These are phyloP conservation scores for Vanilla planifolia DNA, from an alignment of 106 monocot species.

Conservation along the genomic window DNA sequence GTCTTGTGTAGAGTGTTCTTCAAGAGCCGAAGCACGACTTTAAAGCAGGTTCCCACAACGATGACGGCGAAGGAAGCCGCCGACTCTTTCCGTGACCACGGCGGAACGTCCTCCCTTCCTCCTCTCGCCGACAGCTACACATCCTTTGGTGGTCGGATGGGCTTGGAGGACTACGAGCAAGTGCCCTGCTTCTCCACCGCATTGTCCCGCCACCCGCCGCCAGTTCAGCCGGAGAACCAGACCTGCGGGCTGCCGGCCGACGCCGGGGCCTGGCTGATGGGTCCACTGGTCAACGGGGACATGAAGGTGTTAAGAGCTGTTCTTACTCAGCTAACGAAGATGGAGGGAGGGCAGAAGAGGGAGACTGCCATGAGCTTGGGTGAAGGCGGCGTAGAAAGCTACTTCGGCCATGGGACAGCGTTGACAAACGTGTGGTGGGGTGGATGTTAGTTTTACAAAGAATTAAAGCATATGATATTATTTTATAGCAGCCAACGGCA, in stretches of 20 bases:
- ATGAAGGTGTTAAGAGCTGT: conserved; percentile 27
- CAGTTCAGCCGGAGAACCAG: not conserved
- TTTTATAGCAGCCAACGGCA: too few relatives aligned
- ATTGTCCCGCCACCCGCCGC: not conserved
- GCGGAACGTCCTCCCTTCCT: conserved; percentile 44
- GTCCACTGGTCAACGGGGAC: not conserved
- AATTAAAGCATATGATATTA: too few relatives aligned
- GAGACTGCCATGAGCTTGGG: conserved; percentile 1
- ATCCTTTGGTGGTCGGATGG: conserved; percentile 13
- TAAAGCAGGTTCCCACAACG: too few relatives aligned
- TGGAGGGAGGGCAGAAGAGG: conserved; percentile 7
- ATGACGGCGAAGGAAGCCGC: conserved; percentile 3
- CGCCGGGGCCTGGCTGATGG: not conserved
- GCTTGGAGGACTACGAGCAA: conserved; percentile 44
- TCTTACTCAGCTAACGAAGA: conserved; percentile 28
- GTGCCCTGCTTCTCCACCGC: conserved; percentile 97
- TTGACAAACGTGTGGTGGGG: not conserved
- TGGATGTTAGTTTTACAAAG: too few relatives aligned
- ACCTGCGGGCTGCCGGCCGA: not conserved
- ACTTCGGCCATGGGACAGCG: not conserved
- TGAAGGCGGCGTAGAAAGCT: conserved; percentile 1
- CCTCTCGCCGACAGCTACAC: conserved; percentile 49
- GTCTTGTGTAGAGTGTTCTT: conserved; percentile 77
- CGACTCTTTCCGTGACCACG: conserved; percentile 15
- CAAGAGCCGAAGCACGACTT: conserved; percentile 41